Evolutionary conservation across 1,284 basidiomycete species (phyloP), one percentile per base, ranked within the genome.

Genomic region (Stereum hirsutum): DNA sequence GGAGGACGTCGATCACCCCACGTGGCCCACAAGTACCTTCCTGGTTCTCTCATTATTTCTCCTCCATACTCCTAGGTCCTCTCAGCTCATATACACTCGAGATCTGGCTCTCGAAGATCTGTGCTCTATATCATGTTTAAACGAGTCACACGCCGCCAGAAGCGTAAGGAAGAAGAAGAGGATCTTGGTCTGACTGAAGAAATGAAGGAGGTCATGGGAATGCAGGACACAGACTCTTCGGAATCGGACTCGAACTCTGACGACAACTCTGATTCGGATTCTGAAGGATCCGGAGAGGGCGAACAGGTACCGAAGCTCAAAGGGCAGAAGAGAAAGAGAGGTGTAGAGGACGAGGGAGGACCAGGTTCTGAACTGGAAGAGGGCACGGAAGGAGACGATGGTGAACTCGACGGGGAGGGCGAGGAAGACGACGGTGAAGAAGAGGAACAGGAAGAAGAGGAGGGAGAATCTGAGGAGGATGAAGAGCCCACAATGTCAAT

Each of bases 181-280:
- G 75, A 77, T 42, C 66, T 81, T 26, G 85, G 82, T 0, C 55
- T 89, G 5, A 78, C 89, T 45, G 76, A 74, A 19, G 80, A 81
- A 37, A 69, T 73, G 66, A 88, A 77, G 55, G 80, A 81, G 45
- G 64, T 78, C 28, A 61, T 85, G n/a, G 86, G 84, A 10, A 58
- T 89, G 48, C 69, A 85, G 32, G 80, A 84, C 49, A 82, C 80
- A 2, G 85, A 88, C 59, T 79, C 79, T 28, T 79, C 80, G 41
- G 81, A 84, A 59, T 80, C 80, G 35, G 64, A 65, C 26, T 65
- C 68, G 20, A 55, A 47, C 35, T 59, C 59, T 14, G 61, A 59
- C 28, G 53, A 51, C 19, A 56, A 55, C 39, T 59, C 58, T 28
- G 62, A 60, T 30, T 53, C 43, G 4, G 62, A 60, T 30, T 53